Base-by-base conservation (phyloP, 805 yeast genomes). In the Yamadazyma nakazawae region DNA sequence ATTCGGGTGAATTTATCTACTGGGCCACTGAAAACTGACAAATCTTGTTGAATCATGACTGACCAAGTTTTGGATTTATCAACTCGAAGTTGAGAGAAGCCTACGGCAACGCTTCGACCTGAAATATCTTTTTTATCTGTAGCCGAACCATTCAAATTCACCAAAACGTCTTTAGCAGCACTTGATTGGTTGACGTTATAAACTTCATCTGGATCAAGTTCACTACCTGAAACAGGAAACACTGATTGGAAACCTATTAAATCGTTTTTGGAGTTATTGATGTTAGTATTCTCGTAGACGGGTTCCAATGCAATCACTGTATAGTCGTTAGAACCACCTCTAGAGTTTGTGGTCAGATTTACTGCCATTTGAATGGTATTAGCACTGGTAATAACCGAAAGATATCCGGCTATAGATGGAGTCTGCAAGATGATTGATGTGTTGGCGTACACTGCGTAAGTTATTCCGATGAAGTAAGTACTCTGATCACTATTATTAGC, bases 371-470 rank as follows among this genome's bases (percentile, higher is more conserved):
- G 68, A 40, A 72, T 60, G 40, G 57, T 60, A 14, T 53, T 50
- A 1, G 74, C 73, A 45, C 52, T 61, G n/a, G 71, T 65, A 9
- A 72, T 45, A 9, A 87, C 78, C 0, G 94, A 78, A 35, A 89
- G 55, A 61, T 81, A 90, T 0, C 96, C 96, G 2, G 82, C 76
- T 6, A 87, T 68, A 18, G 77, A 73, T 4, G 85, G 81, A 13
- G 74, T 68, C n/a, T 74, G 66, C 6, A 65, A 28, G 18, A 84
- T 65, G 18, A 87, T 83, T 1, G 95, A 84, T n/a, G 83, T 74
- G 54, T 85, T 84, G 14, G 88, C 78, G 55, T 75, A 83, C 2
- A 90, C 76, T 0, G 96, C 94, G 4, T 88, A 54, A 0, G 96
- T 85, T 65, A 90, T 68, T 0, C 96, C 88, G 75, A 88, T 69